A percentile compares a stretch with the other conserved stretches of the same genome.
phyloP scores from a whole-genome alignment of 768 basidiomycete genomes.

The Leccinum boreale region DNA sequence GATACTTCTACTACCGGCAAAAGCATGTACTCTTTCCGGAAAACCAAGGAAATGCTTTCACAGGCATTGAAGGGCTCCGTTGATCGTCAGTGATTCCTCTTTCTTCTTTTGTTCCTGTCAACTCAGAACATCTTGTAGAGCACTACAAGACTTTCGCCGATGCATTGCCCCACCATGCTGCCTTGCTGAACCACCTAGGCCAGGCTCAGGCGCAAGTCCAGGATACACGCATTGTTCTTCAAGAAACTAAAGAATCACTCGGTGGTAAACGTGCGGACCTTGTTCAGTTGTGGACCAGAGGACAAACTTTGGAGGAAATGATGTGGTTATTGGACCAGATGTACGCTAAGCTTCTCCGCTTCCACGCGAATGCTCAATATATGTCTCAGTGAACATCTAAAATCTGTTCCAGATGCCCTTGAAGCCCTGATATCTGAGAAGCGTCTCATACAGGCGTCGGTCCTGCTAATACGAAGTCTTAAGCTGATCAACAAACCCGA shows the following conservation, averaged over 20 bases:
- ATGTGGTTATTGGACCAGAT: conserved; percentile 91
- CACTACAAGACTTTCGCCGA: conserved; percentile 94
- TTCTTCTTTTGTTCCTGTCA: not conserved
- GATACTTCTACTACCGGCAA: conserved; percentile 64
- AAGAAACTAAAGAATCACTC: conserved; percentile 75
- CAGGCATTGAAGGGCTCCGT: conserved; percentile 83
- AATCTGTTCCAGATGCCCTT: conserved; percentile 85
- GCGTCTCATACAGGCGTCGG: conserved; percentile 82
- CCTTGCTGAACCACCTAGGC: conserved; percentile 66
- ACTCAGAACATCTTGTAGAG: conserved; percentile 41
- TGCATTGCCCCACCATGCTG: conserved; percentile 87
- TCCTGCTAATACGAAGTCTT: conserved; percentile 80
- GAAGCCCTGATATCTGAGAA: conserved; percentile 97
- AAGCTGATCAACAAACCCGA: conserved; percentile 91
- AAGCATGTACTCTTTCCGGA: conserved; percentile 72
- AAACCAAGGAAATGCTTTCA: conserved; percentile 74
- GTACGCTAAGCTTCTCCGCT: conserved; percentile 43
- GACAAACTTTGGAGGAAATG: conserved; percentile 95
- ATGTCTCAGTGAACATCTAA: conserved; percentile 72
- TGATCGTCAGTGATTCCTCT: conserved; percentile 56
- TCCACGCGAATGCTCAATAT: conserved; percentile 14
- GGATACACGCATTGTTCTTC: conserved; percentile 64
- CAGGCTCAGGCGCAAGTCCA: conserved; percentile 73
- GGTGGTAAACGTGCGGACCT: conserved; percentile 85
- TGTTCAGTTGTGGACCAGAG: conserved; percentile 84